Evolutionary conservation across 306 rosid species (phyloP).

Genomic region (Casuarina equisetifolia): DNA sequence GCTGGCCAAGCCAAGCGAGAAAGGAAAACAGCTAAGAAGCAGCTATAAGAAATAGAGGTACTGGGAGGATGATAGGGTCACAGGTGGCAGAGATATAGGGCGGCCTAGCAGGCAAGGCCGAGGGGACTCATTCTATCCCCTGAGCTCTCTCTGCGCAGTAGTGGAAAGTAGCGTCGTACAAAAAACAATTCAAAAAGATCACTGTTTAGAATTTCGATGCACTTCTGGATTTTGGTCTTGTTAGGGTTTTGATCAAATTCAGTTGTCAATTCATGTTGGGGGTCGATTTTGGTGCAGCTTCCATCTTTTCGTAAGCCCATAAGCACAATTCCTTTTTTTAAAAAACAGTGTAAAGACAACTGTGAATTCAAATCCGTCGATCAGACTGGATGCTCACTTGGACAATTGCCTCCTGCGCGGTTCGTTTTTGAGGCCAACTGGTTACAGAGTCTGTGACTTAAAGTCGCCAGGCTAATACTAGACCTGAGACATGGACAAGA

Average conservation of each 20-base stretch:
- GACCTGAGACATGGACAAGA: not conserved
- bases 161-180: not conserved
- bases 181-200: conserved; percentile 16
- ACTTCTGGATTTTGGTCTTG: conserved; percentile 1
- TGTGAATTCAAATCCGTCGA: too few relatives aligned
- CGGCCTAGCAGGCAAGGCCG: conserved; percentile 51
- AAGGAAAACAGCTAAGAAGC: conserved; percentile 44
- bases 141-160: not conserved
- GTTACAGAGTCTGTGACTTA: not conserved
- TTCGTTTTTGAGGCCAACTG: not conserved
- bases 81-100: conserved; percentile 50
- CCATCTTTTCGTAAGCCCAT: too few relatives aligned
- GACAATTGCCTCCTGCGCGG: not conserved
- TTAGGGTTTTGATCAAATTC: conserved; percentile 28
- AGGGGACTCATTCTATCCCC: not conserved
- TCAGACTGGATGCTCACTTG: too few relatives aligned
- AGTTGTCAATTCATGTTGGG: conserved; percentile 49
- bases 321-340: too few relatives aligned
- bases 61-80: conserved; percentile 40
- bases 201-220: conserved; percentile 40
- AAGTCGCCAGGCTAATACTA: not conserved
- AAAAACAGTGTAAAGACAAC: too few relatives aligned
- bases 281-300: conserved; percentile 33
- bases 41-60: conserved; percentile 35
- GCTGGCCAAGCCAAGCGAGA: conserved; percentile 20